Percentiles rank a stretch among this genome's conserved stretches.
phyloP scores from a whole-genome alignment of 345 rosid genomes.

The Angophora floribunda region DNA sequence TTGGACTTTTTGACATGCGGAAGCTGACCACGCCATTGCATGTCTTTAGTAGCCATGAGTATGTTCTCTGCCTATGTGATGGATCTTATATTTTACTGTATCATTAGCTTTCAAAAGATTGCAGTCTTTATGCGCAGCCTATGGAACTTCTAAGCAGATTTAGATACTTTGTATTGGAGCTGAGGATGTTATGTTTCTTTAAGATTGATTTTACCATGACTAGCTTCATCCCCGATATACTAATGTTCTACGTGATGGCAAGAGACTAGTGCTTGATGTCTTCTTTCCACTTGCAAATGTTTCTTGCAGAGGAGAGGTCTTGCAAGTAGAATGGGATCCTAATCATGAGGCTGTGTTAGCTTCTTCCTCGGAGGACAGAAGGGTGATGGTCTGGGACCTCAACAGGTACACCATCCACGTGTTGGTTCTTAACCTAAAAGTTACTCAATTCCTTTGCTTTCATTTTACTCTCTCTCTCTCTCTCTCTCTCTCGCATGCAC shows the following conservation, averaged over 20 bases:
- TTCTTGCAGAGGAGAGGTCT: slow-evolving; percentile 71
- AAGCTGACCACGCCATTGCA: slow-evolving; percentile 63
- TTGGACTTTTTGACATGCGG: slow-evolving; percentile 73
- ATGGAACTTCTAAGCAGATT: not conserved
- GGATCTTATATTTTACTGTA: not conserved
- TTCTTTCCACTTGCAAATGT: not conserved
- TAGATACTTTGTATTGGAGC: not conserved
- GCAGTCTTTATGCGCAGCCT: not conserved
- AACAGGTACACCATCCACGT: slow-evolving; percentile 44
- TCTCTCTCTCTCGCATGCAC: fast-evolving
- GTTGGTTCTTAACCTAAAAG: not conserved
- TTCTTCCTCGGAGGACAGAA: slow-evolving; percentile 88
- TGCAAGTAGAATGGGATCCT: slow-evolving; percentile 99
- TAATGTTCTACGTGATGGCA: not conserved
- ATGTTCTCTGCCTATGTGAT: slow-evolving; percentile 5
- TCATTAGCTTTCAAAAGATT: not conserved
- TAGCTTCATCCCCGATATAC: not conserved
- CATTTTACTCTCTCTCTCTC: not conserved
- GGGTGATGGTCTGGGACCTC: slow-evolving; percentile 91
- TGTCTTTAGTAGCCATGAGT: slow-evolving; percentile 68
- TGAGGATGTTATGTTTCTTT: not conserved
- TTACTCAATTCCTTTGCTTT: not conserved
- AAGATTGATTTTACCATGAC: not conserved
- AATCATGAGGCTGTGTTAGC: slow-evolving; percentile 88
- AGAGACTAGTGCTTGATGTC: not conserved